These are phyloP conservation scores for Chalara sp. DNA, from an alignment of 2,329 filamentous ascomycete genomes.

Conservation along the genomic window DNA sequence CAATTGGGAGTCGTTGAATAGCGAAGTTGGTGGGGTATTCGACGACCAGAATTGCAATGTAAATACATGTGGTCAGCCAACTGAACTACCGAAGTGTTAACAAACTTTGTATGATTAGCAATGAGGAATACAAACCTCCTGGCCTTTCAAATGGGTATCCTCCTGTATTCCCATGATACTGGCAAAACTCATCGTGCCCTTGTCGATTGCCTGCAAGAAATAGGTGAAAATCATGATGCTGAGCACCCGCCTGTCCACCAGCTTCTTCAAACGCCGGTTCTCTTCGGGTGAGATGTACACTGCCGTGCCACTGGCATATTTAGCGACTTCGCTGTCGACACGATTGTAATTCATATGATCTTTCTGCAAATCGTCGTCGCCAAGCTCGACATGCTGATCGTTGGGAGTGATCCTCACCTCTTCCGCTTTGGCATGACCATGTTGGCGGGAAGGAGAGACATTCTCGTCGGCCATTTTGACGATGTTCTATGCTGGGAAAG, in stretches of 20 bases:
- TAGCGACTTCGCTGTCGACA: slow-evolving; percentile 64
- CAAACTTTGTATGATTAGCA: slow-evolving; percentile 37
- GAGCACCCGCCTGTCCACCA: slow-evolving; percentile 63
- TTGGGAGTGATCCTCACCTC: not conserved
- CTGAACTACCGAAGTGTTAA: slow-evolving; percentile 11
- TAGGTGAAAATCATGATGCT: slow-evolving; percentile 60
- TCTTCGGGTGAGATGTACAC: slow-evolving; percentile 54
- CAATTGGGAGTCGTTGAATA: slow-evolving; percentile 30
- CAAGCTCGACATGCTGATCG: not conserved
- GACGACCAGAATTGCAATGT: slow-evolving; percentile 24
- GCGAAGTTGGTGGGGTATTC: slow-evolving; percentile 33
- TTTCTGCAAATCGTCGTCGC: slow-evolving; percentile 22
- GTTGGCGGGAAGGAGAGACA: too few species aligned
- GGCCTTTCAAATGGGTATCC: slow-evolving; percentile 33
- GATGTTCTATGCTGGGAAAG: too few species aligned
- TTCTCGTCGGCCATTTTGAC: too few species aligned
- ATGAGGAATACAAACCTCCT: slow-evolving; percentile 56
- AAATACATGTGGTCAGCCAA: slow-evolving; percentile 24
- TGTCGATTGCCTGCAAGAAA: slow-evolving; percentile 33
- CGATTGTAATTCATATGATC: slow-evolving; percentile 49
- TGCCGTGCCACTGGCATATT: slow-evolving; percentile 52
- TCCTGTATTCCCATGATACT: slow-evolving; percentile 22
- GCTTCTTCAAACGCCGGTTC: slow-evolving; percentile 51
- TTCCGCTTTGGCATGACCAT: too few species aligned
- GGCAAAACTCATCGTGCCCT: slow-evolving; percentile 22